Base-by-base conservation (phyloP, 2,329 filamentous ascomycete species). In the Cadophora malorum region DNA sequence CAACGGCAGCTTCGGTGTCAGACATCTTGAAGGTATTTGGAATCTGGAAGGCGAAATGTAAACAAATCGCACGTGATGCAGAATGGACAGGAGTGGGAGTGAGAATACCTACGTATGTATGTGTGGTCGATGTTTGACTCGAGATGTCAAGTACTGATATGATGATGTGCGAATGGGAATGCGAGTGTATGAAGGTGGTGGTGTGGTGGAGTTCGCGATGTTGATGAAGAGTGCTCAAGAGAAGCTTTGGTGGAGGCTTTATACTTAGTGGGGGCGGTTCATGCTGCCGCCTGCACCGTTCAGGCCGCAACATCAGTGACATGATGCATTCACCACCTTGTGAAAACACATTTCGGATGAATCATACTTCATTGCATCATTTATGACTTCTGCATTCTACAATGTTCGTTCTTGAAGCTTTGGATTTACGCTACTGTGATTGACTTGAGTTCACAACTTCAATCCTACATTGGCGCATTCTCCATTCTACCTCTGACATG, bases 1-100 rank as follows among this genome's bases (percentile, higher is more conserved):
- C 49, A 16, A 41, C 41, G 10, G 49, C 35, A 50, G 45, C 3
- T 23, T 70, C 68, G 19, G 12, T 61, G 23, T 68, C 68, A 35
- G 68, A 66, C 68, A 70, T 69, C 1, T 45, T 28, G 23, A 19
- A 45, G 23, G 31, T 19, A 38, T 23, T 45, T 35, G 19, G n/a
- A 35, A 45, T 45, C 49, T 49, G 33, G 23, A 21, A 6, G 21
- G 25, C 5, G 33, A 8, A 45, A 47, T 55, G 56, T 62, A 33
- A 45, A 23, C 21, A 67, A 45, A 58, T 28, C 2, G 16, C 19
- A n/a, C 19, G 2, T 3, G n/a, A 45, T 45, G n/a, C n/a, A 28
- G n/a, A 21, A 14, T 45, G 35, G 21, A 21, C 8, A 33, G 12
- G 23, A 49, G 3, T 28, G 23, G 23, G 49, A 49, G 9, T 10